These are phyloP conservation scores for Tuber borchii DNA, from an alignment of 495 filamentous ascomycete genomes.

Conservation along the genomic window DNA sequence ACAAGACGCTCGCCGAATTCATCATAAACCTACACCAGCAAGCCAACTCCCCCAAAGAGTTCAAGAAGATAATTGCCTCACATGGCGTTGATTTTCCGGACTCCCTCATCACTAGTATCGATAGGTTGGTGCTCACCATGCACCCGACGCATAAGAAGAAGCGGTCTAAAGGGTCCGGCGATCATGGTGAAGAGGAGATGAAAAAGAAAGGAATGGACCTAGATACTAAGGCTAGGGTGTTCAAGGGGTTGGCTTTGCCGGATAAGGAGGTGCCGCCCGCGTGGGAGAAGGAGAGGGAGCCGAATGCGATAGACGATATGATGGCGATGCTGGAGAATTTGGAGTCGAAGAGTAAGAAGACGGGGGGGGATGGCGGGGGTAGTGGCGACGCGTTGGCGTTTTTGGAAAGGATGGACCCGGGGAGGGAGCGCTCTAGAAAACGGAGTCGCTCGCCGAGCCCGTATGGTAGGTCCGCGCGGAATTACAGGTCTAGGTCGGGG, in stretches of 20 bases:
- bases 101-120: slow-evolving; percentile 83
- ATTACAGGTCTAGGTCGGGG: slow-evolving; percentile 46
- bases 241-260: slow-evolving; percentile 82
- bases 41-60: slow-evolving; percentile 65
- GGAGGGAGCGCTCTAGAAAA: slow-evolving; percentile 21
- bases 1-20: slow-evolving; percentile 93
- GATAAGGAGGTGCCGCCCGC: slow-evolving; percentile 56
- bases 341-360: slow-evolving; percentile 57
- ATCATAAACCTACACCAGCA: slow-evolving; percentile 82
- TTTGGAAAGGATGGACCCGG: slow-evolving; percentile 36
- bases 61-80: slow-evolving; percentile 58
- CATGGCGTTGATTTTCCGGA: slow-evolving; percentile 83
- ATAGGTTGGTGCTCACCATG: slow-evolving; percentile 79
- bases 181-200: slow-evolving; percentile 49
- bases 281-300: slow-evolving; percentile 48
- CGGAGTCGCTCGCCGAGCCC: slow-evolving; percentile 37
- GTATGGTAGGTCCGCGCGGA: slow-evolving; percentile 13
- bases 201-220: slow-evolving; percentile 41
- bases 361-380: slow-evolving; percentile 3
- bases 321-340: slow-evolving; percentile 83
- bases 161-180: slow-evolving; percentile 19
- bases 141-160: slow-evolving; percentile 63
- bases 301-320: slow-evolving; percentile 81
- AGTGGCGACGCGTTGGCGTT: slow-evolving; percentile 34
- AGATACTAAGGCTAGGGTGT: slow-evolving; percentile 67